Evolutionary conservation across 2,329 filamentous ascomycete genomes (phyloP), one percentile per base, ranked within the genome.

Genomic region (Trichoderma gracile): DNA sequence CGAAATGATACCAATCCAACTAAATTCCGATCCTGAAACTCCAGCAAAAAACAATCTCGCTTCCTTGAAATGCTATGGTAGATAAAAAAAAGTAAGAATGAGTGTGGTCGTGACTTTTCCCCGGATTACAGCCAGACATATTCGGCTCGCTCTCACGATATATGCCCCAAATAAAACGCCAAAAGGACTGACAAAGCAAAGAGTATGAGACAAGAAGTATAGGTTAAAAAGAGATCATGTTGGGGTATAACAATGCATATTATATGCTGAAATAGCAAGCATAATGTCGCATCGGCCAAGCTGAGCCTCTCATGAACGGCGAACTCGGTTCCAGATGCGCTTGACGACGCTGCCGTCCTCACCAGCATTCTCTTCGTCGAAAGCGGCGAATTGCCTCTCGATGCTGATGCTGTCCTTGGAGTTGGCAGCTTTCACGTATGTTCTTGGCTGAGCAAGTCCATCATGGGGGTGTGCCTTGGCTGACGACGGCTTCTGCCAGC

Each of bases 281-380:
- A 33, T 47, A 54, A 33, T 23, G 25, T 52, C 15, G 12, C 10
- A 14, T 14, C 5, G 14, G 33, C 33, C 33, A 14, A 12, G 33
- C 12, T 38, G 33, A 38, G 5, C 33, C 47, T 15, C 19, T 69
- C 65, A 78, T 45, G 76, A 72, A 64, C 84, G 80, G 62, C 82
- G 79, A 45, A 89, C 84, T 65, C 81, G 82, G 67, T 89, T 86
- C 86, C 87, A 89, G 63, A 89, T 79, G 59, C 86, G 82, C 77
- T 85, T 88, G 71, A 89, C 82, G 3, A 86, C 79, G 5, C 83
- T 81, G 56, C 78, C 79, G 64, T 87, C 85, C 3, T 69, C 61
- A 12, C 64, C 64, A 7, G 70, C 63, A 23, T 79, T 76, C 63
- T 81, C 76, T 64, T 82, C 80, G 66, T 87, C 84, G 45, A 86